These are phyloP conservation scores for Annulohypoxylon moriforme DNA, from an alignment of 495 filamentous ascomycete genomes.

Conservation along the genomic window DNA sequence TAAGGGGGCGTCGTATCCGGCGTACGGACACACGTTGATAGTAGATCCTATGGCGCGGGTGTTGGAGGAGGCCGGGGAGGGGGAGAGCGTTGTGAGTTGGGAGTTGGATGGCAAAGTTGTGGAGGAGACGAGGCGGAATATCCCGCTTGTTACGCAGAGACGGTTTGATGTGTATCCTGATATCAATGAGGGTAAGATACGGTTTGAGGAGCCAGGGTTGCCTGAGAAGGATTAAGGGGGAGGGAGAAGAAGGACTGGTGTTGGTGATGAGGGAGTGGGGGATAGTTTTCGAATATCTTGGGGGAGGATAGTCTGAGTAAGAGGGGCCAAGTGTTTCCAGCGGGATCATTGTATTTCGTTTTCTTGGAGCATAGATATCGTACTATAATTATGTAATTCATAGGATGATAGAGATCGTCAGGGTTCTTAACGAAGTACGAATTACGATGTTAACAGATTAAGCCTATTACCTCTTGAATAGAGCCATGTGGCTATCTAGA, in stretches of 20 bases:
- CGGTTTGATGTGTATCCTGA: conserved; percentile 97
- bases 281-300: not conserved
- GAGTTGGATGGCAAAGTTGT: conserved; percentile 79
- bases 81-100: conserved; percentile 79
- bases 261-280: not conserved
- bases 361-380: not conserved
- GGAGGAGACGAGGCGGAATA: conserved; percentile 79
- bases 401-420: not conserved
- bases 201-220: conserved; percentile 42
- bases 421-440: not conserved
- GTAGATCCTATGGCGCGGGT: conserved; percentile 90
- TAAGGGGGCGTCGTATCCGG: conserved; percentile 80
- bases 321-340: not conserved
- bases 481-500: not conserved
- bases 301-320: not conserved
- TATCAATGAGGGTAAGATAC: conserved; percentile 68
- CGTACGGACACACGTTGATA: conserved; percentile 90
- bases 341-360: not conserved
- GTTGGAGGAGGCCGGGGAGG: conserved; percentile 76
- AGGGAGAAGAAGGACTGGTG: not conserved
- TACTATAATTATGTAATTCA: not conserved
- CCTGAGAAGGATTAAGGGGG: conserved; percentile 10
- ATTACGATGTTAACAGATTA: not conserved
- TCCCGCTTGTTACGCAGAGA: conserved; percentile 86
- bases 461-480: not conserved